phyloP scores from a whole-genome alignment of 2,329 filamentous ascomycete genomes.

The Lachnellula suecica region DNA sequence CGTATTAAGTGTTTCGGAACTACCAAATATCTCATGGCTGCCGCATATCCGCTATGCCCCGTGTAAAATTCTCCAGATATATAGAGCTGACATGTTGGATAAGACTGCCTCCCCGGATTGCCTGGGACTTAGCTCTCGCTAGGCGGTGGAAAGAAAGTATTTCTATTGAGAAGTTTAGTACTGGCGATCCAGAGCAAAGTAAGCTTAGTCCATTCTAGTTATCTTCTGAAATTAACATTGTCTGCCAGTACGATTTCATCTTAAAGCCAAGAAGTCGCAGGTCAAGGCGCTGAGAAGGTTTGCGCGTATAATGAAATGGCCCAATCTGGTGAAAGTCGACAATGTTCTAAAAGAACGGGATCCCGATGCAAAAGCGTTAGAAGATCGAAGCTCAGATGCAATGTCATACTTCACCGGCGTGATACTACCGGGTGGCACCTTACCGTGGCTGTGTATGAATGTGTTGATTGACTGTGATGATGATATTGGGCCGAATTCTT shows the following conservation, averaged over 20 bases:
- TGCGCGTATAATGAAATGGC: slow-evolving; percentile 74
- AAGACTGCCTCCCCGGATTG: slow-evolving; percentile 70
- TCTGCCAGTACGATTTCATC: slow-evolving; percentile 56
- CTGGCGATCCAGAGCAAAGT: slow-evolving; percentile 51
- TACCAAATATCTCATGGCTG: too few relatives aligned
- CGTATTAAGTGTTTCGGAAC: too few relatives aligned
- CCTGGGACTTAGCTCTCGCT: slow-evolving; percentile 73
- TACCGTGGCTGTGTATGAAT: slow-evolving; percentile 78
- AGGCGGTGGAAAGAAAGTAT: slow-evolving; percentile 72
- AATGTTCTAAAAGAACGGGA: slow-evolving; percentile 58
- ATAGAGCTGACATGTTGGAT: too few relatives aligned
- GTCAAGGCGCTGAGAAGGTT: slow-evolving; percentile 68
- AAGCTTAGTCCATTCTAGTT: slow-evolving; percentile 23
- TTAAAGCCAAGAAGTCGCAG: slow-evolving; percentile 65
- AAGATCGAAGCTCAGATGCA: slow-evolving; percentile 65
- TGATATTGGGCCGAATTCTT: slow-evolving; percentile 62
- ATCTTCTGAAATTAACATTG: slow-evolving; percentile 27
- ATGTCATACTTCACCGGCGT: slow-evolving; percentile 78
- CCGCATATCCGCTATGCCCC: too few relatives aligned
- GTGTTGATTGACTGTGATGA: slow-evolving; percentile 73
- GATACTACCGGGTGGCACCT: slow-evolving; percentile 66
- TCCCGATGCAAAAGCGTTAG: slow-evolving; percentile 51
- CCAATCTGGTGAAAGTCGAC: slow-evolving; percentile 65
- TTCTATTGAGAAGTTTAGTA: slow-evolving; percentile 59
- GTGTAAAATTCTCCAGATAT: too few relatives aligned